Base-by-base conservation (phyloP, 768 basidiomycete genomes). In the Boletus rubescentipes region DNA sequence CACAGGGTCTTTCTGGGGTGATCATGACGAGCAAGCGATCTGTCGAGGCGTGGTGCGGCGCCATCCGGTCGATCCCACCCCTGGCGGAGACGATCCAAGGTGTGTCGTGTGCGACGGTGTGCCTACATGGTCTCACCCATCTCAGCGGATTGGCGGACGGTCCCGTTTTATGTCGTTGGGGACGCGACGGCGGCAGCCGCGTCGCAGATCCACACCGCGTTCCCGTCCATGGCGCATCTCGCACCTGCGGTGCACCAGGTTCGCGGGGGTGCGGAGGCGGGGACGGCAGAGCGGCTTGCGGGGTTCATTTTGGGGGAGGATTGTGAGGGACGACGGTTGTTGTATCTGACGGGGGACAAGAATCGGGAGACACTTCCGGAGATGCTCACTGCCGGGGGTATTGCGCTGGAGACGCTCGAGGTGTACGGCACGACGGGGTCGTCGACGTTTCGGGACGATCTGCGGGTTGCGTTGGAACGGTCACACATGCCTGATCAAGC, bases 341-440 rank as follows among this genome's bases (percentile, higher is more conserved):
- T 94, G 7, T 93, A 91, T 65, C 77, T 96, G 9, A 90, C 85
- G 11, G 92, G 92, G 20, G 93, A 94, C 77, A 95, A 93, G 75
- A 92, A 90, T 54, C 76, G 82, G 16, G 89, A 91, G 57, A 85
- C 81, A 0, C 68, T 93, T 2, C 71, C 81, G 0, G 71, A 57
- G 15, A 75, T 85, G 9, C 71, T 93, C 35, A 52, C 57, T 0
- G 73, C 72, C 0, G 78, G 72, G 1, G 75, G 75, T 1, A 64
- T 89, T 2, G 60, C 60, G 32, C 64, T 89, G 30, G 72, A 76
- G 5, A 54, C 75, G 12, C 60, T 91, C 11, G 80, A 87, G 64
- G 89, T 90, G 9, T 93, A 93, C 61, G 77, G 75, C 61, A 93
- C 91, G 31, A 76, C 71, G 37, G 81, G 80, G 1, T 83, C 84